A percentile compares a stretch with the other conserved stretches of the same genome.
phyloP scores from a whole-genome alignment of 2,329 filamentous ascomycete species.

The Sporothrix protearum region DNA sequence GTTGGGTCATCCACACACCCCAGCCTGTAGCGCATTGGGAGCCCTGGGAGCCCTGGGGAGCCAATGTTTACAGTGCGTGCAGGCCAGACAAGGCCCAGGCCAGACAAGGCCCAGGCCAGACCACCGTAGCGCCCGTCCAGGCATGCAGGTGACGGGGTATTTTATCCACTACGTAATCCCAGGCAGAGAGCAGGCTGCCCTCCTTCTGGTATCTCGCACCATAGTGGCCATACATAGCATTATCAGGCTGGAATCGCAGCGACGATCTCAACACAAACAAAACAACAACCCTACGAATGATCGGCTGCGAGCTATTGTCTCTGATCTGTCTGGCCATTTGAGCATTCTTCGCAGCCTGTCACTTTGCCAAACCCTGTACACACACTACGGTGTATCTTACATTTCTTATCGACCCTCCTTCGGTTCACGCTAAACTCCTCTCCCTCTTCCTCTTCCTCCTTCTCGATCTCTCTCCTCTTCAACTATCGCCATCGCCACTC shows the following conservation, averaged over 20 bases:
- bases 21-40: not conserved
- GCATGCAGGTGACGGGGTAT: not conserved
- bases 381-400: too few species aligned
- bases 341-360: not conserved
- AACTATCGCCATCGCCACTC: not conserved
- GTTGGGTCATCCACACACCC: not conserved
- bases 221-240: constrained; percentile 13
- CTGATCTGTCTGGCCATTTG: not conserved
- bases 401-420: not conserved
- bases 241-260: constrained; percentile 10
- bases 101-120: constrained; percentile 15
- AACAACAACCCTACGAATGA: constrained; percentile 1
- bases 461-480: not conserved
- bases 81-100: constrained; percentile 13
- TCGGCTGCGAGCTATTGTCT: constrained; percentile 1
- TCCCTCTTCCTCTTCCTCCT: not conserved
- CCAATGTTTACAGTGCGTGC: constrained; percentile 19
- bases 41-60: not conserved
- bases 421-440: not conserved
- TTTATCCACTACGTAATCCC: constrained; percentile 24
- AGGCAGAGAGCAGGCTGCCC: constrained; percentile 21
- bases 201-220: not conserved
- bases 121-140: constrained; percentile 8
- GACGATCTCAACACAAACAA: constrained; percentile 17
- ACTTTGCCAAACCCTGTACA: not conserved